Evolutionary conservation across 2,329 filamentous ascomycete genomes (phyloP), one percentile per base, ranked within the genome.

Genomic region (Neonectria faginata): DNA sequence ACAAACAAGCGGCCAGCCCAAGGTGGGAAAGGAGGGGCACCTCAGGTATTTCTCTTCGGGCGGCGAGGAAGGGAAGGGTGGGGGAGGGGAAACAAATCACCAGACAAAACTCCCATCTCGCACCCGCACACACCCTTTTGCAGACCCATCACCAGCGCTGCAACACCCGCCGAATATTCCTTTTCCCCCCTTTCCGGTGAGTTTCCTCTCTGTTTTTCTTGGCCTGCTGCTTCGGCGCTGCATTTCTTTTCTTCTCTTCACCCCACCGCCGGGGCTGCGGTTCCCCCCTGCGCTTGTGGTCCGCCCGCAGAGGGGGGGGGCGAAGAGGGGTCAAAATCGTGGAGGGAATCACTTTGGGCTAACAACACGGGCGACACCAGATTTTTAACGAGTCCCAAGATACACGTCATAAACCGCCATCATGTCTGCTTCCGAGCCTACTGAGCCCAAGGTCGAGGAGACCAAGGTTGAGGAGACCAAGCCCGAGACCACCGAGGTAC

Each of bases 391-490:
- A 62, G 33, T 44, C 27, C 48, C 8, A 51, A 20, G n/a, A 18
- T 22, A 50, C 48, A 51, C 48, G 18, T 52, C 57, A 65, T 55
- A 51, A 65, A 60, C 58, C 65, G 60, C 56, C 70, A 83, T 76
- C 50, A 86, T 86, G 84, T 84, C 81, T 78, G 77, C 82, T 66
- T 75, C 80, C 70, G 83, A 85, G 71, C 81, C 80, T 70, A 82
- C 82, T 72, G 85, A 88, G 73, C 81, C 85, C 74, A 87, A 87
- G 84, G 82, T 83, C 77, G 82, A 82, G 74, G 82, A 82, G 81
- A 81, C 67, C 48, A 80, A 75, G 74, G 65, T 67, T 55, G 68
- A 69, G 67, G 74, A 74, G 70, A 72, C 66, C 60, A 73, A 73
- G 71, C 65, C 70, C 60, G 75, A 73, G 69, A 69, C 70, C 67